Evolutionary conservation across 805 yeast genomes (phyloP), one percentile per base, ranked within the genome.

Genomic region (Cyberlindnera samutprakarnensis): DNA sequence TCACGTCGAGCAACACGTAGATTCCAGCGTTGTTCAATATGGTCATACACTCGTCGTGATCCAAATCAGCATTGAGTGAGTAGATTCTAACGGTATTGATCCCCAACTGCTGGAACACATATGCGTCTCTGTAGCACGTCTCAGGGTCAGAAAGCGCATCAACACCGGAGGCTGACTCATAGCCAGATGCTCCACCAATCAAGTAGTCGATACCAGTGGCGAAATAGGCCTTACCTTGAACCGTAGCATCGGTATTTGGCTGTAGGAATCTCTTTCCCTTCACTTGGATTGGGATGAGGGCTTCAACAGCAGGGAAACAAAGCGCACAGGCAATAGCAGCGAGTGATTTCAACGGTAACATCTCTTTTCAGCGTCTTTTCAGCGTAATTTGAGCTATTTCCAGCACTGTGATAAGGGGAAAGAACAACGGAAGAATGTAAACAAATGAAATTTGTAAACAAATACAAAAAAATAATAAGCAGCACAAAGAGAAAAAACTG

Each of bases 21-120:
- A 88, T 86, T 19, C 97, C 96, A 4, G 94, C 96, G 39, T 82
- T 79, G 47, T 83, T 85, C 54, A 86, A 75, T 41, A 75, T 70
- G n/a, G 86, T 67, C 92, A 88, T 84, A 65, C 96, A 88, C 54
- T 81, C 82, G 52, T 85, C 94, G 52, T 87, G 96, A 61, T 85
- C 71, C 28, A 82, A 61, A 41, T 84, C 85, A 37, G 95, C 95
- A 52, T 83, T 83, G 38, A 81, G 59, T 4, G 87, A 73, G 59
- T 88, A 85, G 14, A 87, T 80, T 56, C 96, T 73, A 39, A 88
- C 67, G 26, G 95, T 82, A 62, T 88, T 88, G 51, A 81, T 67
- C 5, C 95, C 95, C 31, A 88, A 64, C 49, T 84, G 75, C 60
- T 81, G 84, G 51, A 88, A 72, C 36, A 73, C 73, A 48, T 65